Evolutionary conservation across 1,139 yeast species (phyloP), one percentile per base, ranked within the genome.

Genomic region (Yamadazyma mexicana): DNA sequence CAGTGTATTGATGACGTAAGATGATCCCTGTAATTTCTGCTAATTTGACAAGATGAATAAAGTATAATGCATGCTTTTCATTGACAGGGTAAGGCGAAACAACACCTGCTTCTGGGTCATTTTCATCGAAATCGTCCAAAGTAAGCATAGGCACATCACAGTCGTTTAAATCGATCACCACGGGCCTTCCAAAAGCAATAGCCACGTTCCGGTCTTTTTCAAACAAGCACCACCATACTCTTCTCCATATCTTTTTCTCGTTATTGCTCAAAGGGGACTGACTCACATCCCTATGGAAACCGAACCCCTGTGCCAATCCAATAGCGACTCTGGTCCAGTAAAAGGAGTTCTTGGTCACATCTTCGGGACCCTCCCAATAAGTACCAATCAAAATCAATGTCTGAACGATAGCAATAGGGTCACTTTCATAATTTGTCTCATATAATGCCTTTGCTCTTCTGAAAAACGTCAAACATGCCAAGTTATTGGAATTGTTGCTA

Each of bases 161-260:
- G 55, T 86, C 94, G 40, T 80, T 85, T 45, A 85, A 67, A 51
- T 82, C 83, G 40, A 87, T 82, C 47, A 76, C 70, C 9, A 77
- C 68, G 0, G 95, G 94, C 46, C 92, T 69, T 12, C 94, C 92
- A 60, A 83, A 81, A 0, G 91, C 88, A 40, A 84, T 75, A n/a
- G 87, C 82, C 4, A 81, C 79, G 42, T 78, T 71, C 16, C 89
- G 66, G 59, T 86, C 95, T 51, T 86, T 81, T 44, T 80, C 79
- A 57, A 83, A 84, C 20, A 86, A 62, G 44, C 83, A 73, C 95
- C 95, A 87, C 91, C 92, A 87, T 17, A 85, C 73, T 37, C 89
- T 67, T 48, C 83, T 73, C 79, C 87, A 81, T 40, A 81, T 63
- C 43, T 77, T 75, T 54, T 78, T 77, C 41, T 82, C 86, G 15